Evolutionary conservation across 768 basidiomycete species (phyloP).

Genomic region (Termitomyces sp.): DNA sequence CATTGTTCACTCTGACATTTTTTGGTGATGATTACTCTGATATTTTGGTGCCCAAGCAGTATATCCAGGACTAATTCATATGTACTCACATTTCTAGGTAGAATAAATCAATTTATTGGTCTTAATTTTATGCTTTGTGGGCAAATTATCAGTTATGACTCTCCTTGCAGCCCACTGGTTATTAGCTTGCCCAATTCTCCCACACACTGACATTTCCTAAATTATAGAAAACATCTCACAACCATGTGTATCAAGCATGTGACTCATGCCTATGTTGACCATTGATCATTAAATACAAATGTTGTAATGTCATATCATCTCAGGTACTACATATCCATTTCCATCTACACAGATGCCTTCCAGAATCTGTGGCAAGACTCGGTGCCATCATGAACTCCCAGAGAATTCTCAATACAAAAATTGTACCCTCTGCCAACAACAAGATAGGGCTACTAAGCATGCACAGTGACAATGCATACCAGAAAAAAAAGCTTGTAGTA

Average conservation of each 20-base stretch:
- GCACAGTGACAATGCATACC: background rate
- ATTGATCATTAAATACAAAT: too few relatives aligned
- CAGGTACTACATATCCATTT: background rate
- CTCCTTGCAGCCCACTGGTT: too few relatives aligned
- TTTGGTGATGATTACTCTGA: too few relatives aligned
- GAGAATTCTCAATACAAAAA: background rate
- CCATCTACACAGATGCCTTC: background rate
- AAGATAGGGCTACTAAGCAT: background rate
- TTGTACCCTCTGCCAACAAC: background rate
- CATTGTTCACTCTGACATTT: too few relatives aligned
- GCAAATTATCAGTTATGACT: too few relatives aligned
- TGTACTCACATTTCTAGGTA: too few relatives aligned
- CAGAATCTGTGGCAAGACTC: background rate
- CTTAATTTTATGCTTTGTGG: too few relatives aligned
- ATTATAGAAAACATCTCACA: background rate
- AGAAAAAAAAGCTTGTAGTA: conserved; percentile 10
- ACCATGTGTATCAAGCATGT: background rate
- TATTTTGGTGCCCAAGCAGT: too few relatives aligned
- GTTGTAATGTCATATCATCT: background rate
- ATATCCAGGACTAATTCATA: too few relatives aligned
- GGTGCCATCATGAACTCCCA: background rate
- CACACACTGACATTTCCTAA: background rate
- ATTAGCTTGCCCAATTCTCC: too few relatives aligned
- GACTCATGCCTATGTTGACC: background rate
- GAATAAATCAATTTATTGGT: too few relatives aligned